Evolutionary conservation across 352 stramenopile species (phyloP).

Genomic region (Globisporangium emineosum): DNA sequence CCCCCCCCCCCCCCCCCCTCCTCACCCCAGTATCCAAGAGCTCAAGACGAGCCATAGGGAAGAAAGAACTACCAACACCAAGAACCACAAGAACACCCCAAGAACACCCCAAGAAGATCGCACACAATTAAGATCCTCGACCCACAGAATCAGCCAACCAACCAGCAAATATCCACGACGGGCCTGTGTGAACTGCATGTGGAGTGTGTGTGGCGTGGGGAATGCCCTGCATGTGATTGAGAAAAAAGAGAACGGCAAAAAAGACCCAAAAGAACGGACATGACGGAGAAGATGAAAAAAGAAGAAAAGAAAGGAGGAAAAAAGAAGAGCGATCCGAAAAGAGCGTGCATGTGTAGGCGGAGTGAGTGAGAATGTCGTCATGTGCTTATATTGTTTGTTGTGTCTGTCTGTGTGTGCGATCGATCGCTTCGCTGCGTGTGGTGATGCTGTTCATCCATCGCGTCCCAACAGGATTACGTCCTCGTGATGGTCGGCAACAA

Average conservation of each 20-base stretch:
- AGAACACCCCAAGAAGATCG: not conserved
- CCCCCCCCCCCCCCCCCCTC: not conserved
- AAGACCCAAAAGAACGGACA: conserved; percentile 11
- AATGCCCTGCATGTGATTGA: conserved; percentile 5
- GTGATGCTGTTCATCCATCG: conserved; percentile 11
- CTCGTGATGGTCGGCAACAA: conserved; percentile 87
- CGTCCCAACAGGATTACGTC: conserved; percentile 68
- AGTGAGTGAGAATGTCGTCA: conserved; percentile 15
- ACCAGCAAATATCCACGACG: not conserved
- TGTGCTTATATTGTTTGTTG: conserved; percentile 25
- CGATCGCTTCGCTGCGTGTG: conserved; percentile 10
- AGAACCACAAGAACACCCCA: not conserved
- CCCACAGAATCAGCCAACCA: not conserved
- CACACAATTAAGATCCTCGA: not conserved
- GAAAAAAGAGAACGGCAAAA: conserved; percentile 4
- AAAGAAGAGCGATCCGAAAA: conserved; percentile 19
- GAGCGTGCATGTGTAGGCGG: conserved; percentile 8
- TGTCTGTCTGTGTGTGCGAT: conserved; percentile 30
- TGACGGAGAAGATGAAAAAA: conserved; percentile 6
- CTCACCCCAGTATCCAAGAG: not conserved
- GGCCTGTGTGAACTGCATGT: conserved; percentile 6
- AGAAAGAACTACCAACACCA: not conserved
- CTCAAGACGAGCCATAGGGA: not conserved
- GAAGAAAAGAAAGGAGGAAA: conserved; percentile 7
- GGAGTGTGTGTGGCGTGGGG: conserved; percentile 4